Evolutionary conservation across 2,329 filamentous ascomycete species (phyloP).

Genomic region (Cryphonectria naterciae): DNA sequence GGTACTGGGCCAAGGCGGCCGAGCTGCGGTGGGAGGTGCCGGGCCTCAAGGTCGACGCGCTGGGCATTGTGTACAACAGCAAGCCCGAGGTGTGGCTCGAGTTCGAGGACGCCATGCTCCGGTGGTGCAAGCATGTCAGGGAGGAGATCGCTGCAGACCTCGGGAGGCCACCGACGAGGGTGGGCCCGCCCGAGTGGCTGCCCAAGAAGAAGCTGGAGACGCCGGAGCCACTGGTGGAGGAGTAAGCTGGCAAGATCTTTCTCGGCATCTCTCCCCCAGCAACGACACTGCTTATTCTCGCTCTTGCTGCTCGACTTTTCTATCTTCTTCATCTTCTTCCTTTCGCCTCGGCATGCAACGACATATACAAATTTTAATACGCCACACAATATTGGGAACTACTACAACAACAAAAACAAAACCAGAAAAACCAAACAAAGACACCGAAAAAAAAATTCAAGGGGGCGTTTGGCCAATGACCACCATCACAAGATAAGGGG

Average conservation of each 20-base stretch:
- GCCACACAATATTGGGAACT: not conserved
- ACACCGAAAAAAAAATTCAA: not conserved
- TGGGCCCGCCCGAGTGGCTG: constrained; percentile 27
- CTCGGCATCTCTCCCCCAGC: not conserved
- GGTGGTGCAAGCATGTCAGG: constrained; percentile 82
- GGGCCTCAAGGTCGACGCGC: constrained; percentile 75
- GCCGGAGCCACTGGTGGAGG: constrained; percentile 21
- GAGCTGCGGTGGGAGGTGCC: constrained; percentile 91
- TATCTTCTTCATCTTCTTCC: not conserved
- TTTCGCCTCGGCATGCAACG: not conserved
- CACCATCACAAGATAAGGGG: not conserved
- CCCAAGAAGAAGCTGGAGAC: constrained; percentile 22
- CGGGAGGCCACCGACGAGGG: constrained; percentile 26
- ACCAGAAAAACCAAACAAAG: not conserved
- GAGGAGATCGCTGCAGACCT: constrained; percentile 78
- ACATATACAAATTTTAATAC: not conserved
- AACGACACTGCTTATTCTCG: not conserved
- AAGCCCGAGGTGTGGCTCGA: constrained; percentile 72
- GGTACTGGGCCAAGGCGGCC: constrained; percentile 95
- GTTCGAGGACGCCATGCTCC: constrained; percentile 81
- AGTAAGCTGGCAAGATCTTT: constrained; percentile 1
- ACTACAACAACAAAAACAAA: not conserved
- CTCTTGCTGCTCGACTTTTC: not conserved
- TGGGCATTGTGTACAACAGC: constrained; percentile 80
- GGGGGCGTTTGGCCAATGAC: not conserved